Percentiles rank a stretch among this genome's conserved stretches.
Conservation (phyloP, 768 basidiomycete species). For the Auricularia cornea region DNA sequence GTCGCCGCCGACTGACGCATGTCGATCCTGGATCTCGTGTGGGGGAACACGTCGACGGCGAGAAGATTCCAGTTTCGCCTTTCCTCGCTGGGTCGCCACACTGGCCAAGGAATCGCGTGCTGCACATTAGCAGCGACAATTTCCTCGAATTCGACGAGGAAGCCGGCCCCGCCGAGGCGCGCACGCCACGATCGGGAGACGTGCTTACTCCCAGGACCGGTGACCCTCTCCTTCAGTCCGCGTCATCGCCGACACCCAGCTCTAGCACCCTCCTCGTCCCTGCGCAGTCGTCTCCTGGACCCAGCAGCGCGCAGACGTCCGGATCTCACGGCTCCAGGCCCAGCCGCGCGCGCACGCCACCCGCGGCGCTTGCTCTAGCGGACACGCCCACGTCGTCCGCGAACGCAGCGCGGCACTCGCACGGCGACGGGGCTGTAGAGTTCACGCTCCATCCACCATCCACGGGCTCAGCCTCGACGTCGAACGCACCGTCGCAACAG, state of each 20-base stretch:
- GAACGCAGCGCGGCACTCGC: not conserved
- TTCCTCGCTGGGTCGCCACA: not conserved
- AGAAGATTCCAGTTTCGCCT: not conserved
- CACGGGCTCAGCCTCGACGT: not conserved
- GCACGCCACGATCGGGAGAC: no score
- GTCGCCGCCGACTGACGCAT: not conserved
- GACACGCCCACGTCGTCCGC: not conserved
- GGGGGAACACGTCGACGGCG: not conserved
- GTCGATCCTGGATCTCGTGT: not conserved
- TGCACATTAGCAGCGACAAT: not conserved
- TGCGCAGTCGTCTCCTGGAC: not conserved
- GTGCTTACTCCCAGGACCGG: not conserved
- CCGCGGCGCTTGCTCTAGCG: not conserved
- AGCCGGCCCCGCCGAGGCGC: not conserved
- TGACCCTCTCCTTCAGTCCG: not conserved
- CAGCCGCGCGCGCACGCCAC: not conserved
- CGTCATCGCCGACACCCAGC: no score
- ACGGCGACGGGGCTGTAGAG: not conserved
- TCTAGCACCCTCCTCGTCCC: not conserved
- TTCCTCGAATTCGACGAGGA: not conserved
- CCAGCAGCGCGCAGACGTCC: not conserved
- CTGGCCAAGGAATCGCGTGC: not conserved
- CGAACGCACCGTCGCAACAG: not conserved
- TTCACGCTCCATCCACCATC: not conserved
- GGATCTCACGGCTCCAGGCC: not conserved